A percentile compares a stretch with the other conserved stretches of the same genome.
Evolutionary conservation across 2,329 filamentous ascomycete genomes (phyloP).

Genomic region (Epichloe baconii): DNA sequence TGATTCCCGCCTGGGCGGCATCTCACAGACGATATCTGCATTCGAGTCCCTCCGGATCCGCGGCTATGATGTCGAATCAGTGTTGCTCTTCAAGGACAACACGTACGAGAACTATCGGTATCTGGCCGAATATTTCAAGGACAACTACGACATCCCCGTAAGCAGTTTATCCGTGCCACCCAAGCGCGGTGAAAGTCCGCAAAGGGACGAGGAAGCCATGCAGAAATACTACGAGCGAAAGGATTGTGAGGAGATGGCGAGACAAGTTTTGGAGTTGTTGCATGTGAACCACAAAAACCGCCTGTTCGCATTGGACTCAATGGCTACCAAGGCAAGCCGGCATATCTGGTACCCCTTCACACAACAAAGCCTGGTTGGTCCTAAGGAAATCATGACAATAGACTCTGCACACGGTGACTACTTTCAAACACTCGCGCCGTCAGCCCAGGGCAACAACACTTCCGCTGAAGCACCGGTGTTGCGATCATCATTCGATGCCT

Average conservation of each 20-base stretch:
- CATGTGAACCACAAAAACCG: conserved; percentile 40
- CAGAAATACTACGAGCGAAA: conserved; percentile 46
- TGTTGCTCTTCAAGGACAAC: conserved; percentile 55
- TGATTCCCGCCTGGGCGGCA: conserved; percentile 65
- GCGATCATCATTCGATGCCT: conserved; percentile 61
- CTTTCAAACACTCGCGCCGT: conserved; percentile 45
- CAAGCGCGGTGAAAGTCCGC: conserved; percentile 20
- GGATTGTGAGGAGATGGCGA: conserved; percentile 25
- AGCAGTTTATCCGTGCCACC: conserved; percentile 49
- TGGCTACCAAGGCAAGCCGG: conserved; percentile 47
- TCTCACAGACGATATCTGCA: conserved; percentile 66
- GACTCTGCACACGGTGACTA: conserved; percentile 71
- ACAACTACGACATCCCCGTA: conserved; percentile 43
- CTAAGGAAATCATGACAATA: conserved; percentile 56
- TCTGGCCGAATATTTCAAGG: conserved; percentile 51
- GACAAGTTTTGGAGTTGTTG: conserved; percentile 36
- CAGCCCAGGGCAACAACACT: neutral
- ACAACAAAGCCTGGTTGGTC: conserved; percentile 53
- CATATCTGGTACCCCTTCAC: conserved; percentile 82
- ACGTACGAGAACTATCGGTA: conserved; percentile 58
- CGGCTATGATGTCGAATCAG: conserved; percentile 61
- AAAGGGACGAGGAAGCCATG: conserved; percentile 45
- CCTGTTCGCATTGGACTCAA: conserved; percentile 43
- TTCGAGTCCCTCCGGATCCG: conserved; percentile 67
- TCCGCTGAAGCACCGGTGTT: conserved; percentile 9